phyloP scores from a whole-genome alignment of 352 stramenopile genomes.

The Phytopythium aichiense region DNA sequence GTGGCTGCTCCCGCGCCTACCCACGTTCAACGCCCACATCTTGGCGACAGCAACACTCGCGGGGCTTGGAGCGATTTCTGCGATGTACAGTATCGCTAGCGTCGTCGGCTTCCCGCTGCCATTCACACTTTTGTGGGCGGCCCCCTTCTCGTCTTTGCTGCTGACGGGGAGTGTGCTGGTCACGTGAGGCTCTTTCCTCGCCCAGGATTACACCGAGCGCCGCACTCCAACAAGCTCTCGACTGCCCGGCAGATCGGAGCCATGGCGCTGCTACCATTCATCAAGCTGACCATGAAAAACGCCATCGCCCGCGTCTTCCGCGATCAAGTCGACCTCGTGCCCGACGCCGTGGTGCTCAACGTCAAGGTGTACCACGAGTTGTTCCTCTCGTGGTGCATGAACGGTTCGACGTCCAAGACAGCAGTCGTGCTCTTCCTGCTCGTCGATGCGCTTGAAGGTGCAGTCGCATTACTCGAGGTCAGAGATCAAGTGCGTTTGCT shows the following conservation, averaged over 20 bases:
- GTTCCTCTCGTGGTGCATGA: slow-evolving; percentile 22
- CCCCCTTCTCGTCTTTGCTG: slow-evolving; percentile 11
- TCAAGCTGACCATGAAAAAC: slow-evolving; percentile 26
- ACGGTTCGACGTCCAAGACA: slow-evolving; percentile 12
- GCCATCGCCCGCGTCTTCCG: slow-evolving; percentile 14
- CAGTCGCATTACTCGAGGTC: slow-evolving; percentile 10
- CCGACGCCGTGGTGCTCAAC: slow-evolving; percentile 21
- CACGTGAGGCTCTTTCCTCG: slow-evolving; percentile 22
- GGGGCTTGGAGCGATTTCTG: slow-evolving; percentile 11
- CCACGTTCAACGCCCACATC: slow-evolving; percentile 4
- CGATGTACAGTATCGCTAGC: slow-evolving; percentile 21
- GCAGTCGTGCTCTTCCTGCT: slow-evolving; percentile 14
- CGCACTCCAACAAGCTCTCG: too few species aligned
- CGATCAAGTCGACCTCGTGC: slow-evolving; percentile 13
- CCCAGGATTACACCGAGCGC: slow-evolving; percentile 9
- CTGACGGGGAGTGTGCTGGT: slow-evolving; percentile 16
- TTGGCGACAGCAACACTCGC: slow-evolving; percentile 14
- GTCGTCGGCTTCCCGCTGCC: slow-evolving; percentile 38
- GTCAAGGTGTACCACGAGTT: slow-evolving; percentile 22
- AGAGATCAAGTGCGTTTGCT: neutral
- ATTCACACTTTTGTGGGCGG: slow-evolving; percentile 22
- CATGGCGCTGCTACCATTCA: slow-evolving; percentile 13
- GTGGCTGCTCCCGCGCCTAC: slow-evolving; percentile 12
- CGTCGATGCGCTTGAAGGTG: slow-evolving; percentile 15
- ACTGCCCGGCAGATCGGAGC: slow-evolving; percentile 8